Base-by-base conservation (phyloP, 345 rosid species). In the rapeseed (Brassica napus) region DNA sequence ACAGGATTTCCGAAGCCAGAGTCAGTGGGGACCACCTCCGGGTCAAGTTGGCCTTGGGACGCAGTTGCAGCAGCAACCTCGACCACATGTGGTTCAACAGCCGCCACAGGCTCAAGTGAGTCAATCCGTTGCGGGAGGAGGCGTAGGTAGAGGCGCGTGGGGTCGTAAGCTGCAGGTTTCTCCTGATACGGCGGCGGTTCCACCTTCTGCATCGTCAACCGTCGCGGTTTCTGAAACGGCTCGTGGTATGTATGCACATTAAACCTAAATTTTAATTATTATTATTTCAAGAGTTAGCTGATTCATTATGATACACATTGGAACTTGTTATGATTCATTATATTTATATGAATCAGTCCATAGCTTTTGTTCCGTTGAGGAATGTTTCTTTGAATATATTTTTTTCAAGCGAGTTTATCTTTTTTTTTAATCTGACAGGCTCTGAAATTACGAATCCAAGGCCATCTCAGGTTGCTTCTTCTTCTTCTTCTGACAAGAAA, bases 11-110 rank as follows among this genome's bases (percentile, higher is more conserved):
- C 57, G 70, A 32, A 39, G 62, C 37, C 83, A 74, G 71, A 65
- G 76, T 80, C 83, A 80, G 73, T 71, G 83, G 83, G 76, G 80
- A 54, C 68, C 71, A 18, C 28, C 83, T 9, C 28, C 79, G 0
- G 55, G 66, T 28, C 76, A 80, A 3, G 76, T 79, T 74, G 83
- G 65, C 2, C 64, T 26, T 34, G 74, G 69, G 2, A 5, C 69
- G 11, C 73, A 28, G 16, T 14, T 4, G 11, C 74, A 61, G 6
- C 79, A 60, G 61, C 61, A 18, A 9, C 71, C 75, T 59, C 79
- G 44, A 1, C 82, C 54, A 32, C 83, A 47, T 23, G 59, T 6
- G 37, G 26, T 16, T 61, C 39, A 47, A 15, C 68, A 42, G 30
- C 44, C 58, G 12, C 66, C 18, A 5, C 66, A 42, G 54, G 15